Percentiles rank a stretch among this genome's conserved stretches.
Evolutionary conservation across 176 grass and related monocot genomes (phyloP).

Genomic region (Musa troglodytarum): DNA sequence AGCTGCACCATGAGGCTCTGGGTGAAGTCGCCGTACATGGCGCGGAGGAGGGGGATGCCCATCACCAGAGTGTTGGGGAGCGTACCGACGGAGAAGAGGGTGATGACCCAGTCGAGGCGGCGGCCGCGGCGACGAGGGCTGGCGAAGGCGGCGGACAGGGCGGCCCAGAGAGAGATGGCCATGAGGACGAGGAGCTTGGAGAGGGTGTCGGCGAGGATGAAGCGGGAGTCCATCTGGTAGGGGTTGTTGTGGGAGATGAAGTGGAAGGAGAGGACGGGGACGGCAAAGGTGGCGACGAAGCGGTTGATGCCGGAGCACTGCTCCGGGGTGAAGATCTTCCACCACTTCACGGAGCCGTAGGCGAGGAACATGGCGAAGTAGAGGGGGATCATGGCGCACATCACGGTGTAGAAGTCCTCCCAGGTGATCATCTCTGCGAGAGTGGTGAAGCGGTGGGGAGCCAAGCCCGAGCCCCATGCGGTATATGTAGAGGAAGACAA

Average conservation of each 20-base stretch:
- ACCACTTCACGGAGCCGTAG: conserved; percentile 6
- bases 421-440: neutral
- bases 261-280: neutral
- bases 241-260: neutral
- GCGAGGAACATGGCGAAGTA: neutral
- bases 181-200: neutral
- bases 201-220: neutral
- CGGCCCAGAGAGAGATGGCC: neutral
- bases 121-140: neutral
- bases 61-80: conserved; percentile 19
- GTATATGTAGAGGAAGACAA: too few relatives aligned
- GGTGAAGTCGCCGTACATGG: conserved; percentile 24
- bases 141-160: neutral
- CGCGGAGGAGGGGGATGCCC: conserved; percentile 21
- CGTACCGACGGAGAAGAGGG: conserved; percentile 12
- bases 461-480: too few relatives aligned
- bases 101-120: conserved; percentile 20
- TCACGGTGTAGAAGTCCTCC: neutral
- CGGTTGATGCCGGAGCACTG: conserved; percentile 3
- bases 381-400: neutral
- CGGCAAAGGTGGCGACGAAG: conserved; percentile 1
- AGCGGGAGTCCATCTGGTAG: neutral
- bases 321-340: neutral
- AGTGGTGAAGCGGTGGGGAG: too few relatives aligned
- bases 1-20: conserved; percentile 22